A percentile compares a stretch with the other conserved stretches of the same genome.
phyloP scores from a whole-genome alignment of 768 basidiomycete species.

The Boletus pseudopeckii region DNA sequence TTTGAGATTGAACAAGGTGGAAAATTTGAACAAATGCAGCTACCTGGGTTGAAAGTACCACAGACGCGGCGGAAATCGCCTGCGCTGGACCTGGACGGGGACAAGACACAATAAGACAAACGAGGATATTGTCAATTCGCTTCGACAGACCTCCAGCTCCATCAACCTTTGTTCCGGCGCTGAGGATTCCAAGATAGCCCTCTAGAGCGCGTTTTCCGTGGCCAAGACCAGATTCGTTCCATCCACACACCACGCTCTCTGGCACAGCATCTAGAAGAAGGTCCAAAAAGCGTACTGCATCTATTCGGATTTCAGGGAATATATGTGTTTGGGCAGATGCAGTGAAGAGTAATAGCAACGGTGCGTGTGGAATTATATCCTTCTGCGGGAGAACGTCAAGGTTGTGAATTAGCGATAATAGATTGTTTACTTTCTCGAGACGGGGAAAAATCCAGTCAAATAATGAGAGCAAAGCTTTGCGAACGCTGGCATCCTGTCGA shows the following conservation, averaged over 20 bases:
- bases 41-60: slow-evolving; percentile 63
- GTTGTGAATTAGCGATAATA: neutral
- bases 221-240: slow-evolving; percentile 50
- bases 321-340: slow-evolving; percentile 93
- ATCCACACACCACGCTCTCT: slow-evolving; percentile 60
- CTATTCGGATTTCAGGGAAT: slow-evolving; percentile 91
- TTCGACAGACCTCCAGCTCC: slow-evolving; percentile 47
- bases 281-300: slow-evolving; percentile 79
- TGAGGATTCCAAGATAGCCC: slow-evolving; percentile 79
- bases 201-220: slow-evolving; percentile 68
- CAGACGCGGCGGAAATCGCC: slow-evolving; percentile 61
- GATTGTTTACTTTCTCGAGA: slow-evolving; percentile 49
- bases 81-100: slow-evolving; percentile 24
- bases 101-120: neutral
- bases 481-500: slow-evolving; percentile 71
- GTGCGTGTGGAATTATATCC: slow-evolving; percentile 68
- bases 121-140: neutral
- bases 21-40: neutral
- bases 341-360: slow-evolving; percentile 76
- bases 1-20: slow-evolving; percentile 2
- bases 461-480: slow-evolving; percentile 67
- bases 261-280: slow-evolving; percentile 72
- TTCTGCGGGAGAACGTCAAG: slow-evolving; percentile 43
- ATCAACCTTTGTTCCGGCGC: slow-evolving; percentile 60
- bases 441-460: slow-evolving; percentile 69